A percentile compares a stretch with the other conserved stretches of the same genome.
phyloP scores from a whole-genome alignment of 139 green algal species.

The Chlorella sp. region DNA sequence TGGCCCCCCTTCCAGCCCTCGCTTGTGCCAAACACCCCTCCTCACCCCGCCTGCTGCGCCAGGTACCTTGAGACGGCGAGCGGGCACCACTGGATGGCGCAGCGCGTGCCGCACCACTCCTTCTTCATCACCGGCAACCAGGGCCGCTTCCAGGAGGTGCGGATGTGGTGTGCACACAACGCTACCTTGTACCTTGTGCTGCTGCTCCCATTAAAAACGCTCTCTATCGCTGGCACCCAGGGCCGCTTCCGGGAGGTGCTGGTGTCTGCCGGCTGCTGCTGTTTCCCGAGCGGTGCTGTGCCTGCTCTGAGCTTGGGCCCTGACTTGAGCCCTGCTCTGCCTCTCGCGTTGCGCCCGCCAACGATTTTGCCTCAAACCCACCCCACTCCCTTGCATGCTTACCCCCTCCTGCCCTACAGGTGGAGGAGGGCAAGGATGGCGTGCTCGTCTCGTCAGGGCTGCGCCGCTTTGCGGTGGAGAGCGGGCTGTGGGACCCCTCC shows the following conservation, averaged over 20 bases:
- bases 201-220: too few relatives aligned
- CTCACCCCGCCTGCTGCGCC: too few relatives aligned
- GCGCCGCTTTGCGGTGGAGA: neutral
- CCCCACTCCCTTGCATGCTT: neutral
- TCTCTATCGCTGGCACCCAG: constrained; percentile 31
- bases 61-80: constrained; percentile 30
- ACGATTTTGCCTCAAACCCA: too few relatives aligned
- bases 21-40: too few relatives aligned
- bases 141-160: constrained; percentile 26
- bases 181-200: constrained; percentile 27
- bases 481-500: constrained; percentile 21
- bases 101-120: neutral
- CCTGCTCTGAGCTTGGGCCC: too few relatives aligned
- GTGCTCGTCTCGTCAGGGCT: constrained; percentile 18
- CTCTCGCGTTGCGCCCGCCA: too few relatives aligned
- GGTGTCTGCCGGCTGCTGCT: too few relatives aligned
- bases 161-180: too few relatives aligned
- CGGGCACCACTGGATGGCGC: constrained; percentile 41
- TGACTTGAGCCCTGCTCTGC: too few relatives aligned
- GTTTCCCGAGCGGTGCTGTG: too few relatives aligned
- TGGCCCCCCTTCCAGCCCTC: neutral
- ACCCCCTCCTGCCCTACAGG: neutral
- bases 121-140: constrained; percentile 34
- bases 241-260: constrained; percentile 22
- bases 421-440: neutral